Evolutionary conservation across 441 rosid species (phyloP), one percentile per base, ranked within the genome.

Genomic region (Francoa sonchifolia): DNA sequence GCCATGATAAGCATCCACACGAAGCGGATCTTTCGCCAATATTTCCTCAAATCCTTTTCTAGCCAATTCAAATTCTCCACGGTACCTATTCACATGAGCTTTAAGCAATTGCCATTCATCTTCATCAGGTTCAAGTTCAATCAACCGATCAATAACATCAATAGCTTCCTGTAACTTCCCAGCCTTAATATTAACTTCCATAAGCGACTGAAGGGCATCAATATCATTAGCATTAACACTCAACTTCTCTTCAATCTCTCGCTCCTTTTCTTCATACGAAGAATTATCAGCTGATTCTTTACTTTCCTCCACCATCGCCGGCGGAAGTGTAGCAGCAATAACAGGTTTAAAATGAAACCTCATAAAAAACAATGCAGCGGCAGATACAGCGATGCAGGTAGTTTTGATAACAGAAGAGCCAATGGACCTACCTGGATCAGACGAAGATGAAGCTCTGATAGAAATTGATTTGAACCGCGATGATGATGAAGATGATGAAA

Each of bases 1-100:
- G 0, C 95, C 97, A 25, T 84, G 95, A 35, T 72, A 89, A 12
- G 94, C 94, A 63, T 89, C 92, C 0, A 89, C 83, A 1, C 85
- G 72, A 53, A 71, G 51, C 0, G 92, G 88, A 19, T 79, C 88
- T 47, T 67, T 84, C 8, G 63, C 50, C 4, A 84, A 50, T 32
- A 88, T 48, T 33, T 73, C 80, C 60, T 84, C 95, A 50, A 71
- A 88, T 13, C 54, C 68, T 27, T 66, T 59, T 0, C 63, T 63
- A 0, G 94, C 93, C 0, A 63, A 42, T 0, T 75, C 82, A 32
- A 57, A 61, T 20, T 88, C 90, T 1, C 90, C 94, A 5, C 72
- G 42, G 61, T 62, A 73, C 32, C 62, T 66, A 33, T 66, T 67
- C 2, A 79, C 57, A 55, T 81, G 92, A 5, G 77, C 74, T 57